Conservation (phyloP, 2,329 filamentous ascomycete species). For the Cladosporium sp. region DNA sequence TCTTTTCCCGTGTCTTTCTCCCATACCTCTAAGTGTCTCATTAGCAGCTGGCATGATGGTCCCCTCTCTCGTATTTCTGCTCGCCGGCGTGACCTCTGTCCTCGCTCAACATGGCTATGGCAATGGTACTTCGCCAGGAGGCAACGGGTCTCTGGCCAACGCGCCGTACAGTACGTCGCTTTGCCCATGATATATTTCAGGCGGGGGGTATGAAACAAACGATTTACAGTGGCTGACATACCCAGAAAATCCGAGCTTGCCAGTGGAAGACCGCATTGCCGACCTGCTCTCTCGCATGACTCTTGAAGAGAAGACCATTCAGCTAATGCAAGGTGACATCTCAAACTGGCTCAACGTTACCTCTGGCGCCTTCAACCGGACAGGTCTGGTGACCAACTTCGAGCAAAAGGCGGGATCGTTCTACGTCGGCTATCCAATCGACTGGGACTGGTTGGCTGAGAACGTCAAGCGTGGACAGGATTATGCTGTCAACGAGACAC, state of each 20-base stretch:
- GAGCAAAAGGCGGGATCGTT: slow-evolving; percentile 62
- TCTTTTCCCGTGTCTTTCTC: neutral
- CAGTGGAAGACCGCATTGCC: slow-evolving; percentile 60
- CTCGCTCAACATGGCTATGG: neutral
- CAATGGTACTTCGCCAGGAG: slow-evolving; percentile 8
- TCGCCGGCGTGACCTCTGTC: neutral
- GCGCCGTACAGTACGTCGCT: slow-evolving; percentile 31
- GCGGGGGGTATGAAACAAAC: neutral
- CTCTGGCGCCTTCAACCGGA: slow-evolving; percentile 62
- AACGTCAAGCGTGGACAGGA: slow-evolving; percentile 65
- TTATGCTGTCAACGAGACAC: slow-evolving; percentile 63
- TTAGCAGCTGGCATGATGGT: neutral
- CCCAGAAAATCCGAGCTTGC: slow-evolving; percentile 52
- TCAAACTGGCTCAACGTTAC: slow-evolving; percentile 70
- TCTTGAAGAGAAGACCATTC: slow-evolving; percentile 67
- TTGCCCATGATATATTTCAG: neutral
- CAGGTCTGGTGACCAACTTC: slow-evolving; percentile 65
- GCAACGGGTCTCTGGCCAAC: slow-evolving; percentile 28
- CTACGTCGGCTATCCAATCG: slow-evolving; percentile 66
- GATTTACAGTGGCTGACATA: slow-evolving; percentile 43
- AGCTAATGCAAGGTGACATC: slow-evolving; percentile 62
- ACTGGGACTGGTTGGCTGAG: slow-evolving; percentile 59
- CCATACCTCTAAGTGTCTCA: neutral
- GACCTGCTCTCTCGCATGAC: slow-evolving; percentile 71
- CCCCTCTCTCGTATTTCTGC: neutral